Percentiles rank a stretch among this genome's conserved stretches.
phyloP scores from a whole-genome alignment of 1,139 yeast genomes.

The Lizanozyma gosingica region DNA sequence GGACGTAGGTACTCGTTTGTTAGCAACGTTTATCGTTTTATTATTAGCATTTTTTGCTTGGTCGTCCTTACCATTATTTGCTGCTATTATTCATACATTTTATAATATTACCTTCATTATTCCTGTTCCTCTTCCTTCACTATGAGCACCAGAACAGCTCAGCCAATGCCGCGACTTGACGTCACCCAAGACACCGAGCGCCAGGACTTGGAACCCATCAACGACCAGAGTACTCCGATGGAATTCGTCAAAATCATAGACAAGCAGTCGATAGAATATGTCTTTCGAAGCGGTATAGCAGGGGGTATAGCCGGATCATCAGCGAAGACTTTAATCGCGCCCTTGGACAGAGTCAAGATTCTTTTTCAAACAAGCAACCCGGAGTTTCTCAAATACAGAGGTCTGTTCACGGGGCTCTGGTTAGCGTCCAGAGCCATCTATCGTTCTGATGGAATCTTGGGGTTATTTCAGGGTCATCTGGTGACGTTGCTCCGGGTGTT shows the following conservation, averaged over 20 bases:
- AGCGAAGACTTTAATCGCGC: slow-evolving; percentile 92
- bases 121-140: too few species aligned
- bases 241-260: slow-evolving; percentile 27
- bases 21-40: too few species aligned
- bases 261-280: slow-evolving; percentile 70
- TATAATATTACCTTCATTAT: too few species aligned
- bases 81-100: too few species aligned
- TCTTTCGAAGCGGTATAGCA: slow-evolving; percentile 76
- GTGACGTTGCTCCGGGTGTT: slow-evolving; percentile 85
- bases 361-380: slow-evolving; percentile 94
- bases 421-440: slow-evolving; percentile 65
- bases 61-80: too few species aligned
- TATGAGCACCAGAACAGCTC: too few species aligned
- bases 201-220: background rate
- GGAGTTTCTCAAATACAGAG: slow-evolving; percentile 70
- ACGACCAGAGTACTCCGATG: slow-evolving; percentile 4
- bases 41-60: too few species aligned
- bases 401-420: slow-evolving; percentile 68
- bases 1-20: too few species aligned
- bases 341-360: slow-evolving; percentile 89
- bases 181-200: background rate
- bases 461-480: slow-evolving; percentile 92
- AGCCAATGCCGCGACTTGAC: too few species aligned
- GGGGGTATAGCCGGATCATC: slow-evolving; percentile 96
- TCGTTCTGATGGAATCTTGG: slow-evolving; percentile 62